phyloP scores from a whole-genome alignment of 1,284 basidiomycete genomes.

The Gomphus bonarii region DNA sequence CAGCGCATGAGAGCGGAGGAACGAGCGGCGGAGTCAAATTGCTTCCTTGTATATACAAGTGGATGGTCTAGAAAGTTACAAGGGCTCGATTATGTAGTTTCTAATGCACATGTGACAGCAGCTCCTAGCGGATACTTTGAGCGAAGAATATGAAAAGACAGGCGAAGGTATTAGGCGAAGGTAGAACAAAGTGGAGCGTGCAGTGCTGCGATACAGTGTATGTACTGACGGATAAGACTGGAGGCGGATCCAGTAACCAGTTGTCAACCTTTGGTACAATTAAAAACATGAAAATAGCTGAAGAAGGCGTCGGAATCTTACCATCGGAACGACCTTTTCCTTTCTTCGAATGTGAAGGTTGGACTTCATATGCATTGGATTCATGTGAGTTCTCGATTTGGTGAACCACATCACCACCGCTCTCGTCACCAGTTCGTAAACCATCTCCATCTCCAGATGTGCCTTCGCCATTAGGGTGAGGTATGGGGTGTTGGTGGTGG shows the following conservation, averaged over 20 bases:
- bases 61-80: no score
- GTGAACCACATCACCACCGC: conserved; percentile 22
- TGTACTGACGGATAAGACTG: background rate
- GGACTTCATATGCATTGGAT: conserved; percentile 48
- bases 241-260: background rate
- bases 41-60: no score
- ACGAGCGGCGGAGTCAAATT: background rate
- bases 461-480: background rate
- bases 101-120: background rate
- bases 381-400: conserved; percentile 27
- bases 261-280: background rate
- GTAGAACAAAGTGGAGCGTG: background rate
- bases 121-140: background rate
- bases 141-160: background rate
- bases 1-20: background rate
- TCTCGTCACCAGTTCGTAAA: conserved; percentile 14
- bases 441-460: background rate
- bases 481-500: conserved; percentile 11
- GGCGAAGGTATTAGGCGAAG: background rate
- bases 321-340: conserved; percentile 25
- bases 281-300: background rate
- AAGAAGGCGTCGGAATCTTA: background rate
- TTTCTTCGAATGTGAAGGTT: conserved; percentile 32
- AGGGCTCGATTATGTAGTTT: no score
- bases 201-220: background rate